A percentile compares a stretch with the other conserved stretches of the same genome.
Evolutionary conservation across 2,329 filamentous ascomycete species (phyloP).

Genomic region (Shiraia bambusicola): DNA sequence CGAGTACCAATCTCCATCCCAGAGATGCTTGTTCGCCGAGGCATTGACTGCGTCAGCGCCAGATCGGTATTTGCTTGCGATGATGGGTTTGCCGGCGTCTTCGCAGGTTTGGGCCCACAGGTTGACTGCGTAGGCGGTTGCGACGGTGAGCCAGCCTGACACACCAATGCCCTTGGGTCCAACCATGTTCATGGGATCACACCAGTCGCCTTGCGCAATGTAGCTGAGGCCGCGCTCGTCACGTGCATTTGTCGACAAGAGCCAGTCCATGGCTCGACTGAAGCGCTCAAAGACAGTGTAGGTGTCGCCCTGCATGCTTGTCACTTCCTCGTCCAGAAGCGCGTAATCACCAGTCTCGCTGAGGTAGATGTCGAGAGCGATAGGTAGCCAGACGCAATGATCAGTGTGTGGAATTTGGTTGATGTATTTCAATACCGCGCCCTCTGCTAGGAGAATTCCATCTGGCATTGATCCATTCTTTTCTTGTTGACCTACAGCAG

Average conservation of each 20-base stretch:
- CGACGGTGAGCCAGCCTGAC: constrained; percentile 60
- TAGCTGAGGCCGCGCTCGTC: constrained; percentile 58
- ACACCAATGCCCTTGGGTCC: constrained; percentile 60
- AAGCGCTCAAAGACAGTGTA: constrained; percentile 58
- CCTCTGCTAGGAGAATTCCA: constrained; percentile 56
- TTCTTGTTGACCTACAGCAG: constrained; percentile 56
- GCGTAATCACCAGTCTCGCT: constrained; percentile 57
- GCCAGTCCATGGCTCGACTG: constrained; percentile 60
- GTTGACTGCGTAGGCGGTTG: constrained; percentile 56
- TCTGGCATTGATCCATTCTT: constrained; percentile 60
- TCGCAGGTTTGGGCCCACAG: constrained; percentile 58
- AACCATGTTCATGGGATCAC: constrained; percentile 65
- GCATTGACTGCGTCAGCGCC: constrained; percentile 52
- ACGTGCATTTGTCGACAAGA: constrained; percentile 48
- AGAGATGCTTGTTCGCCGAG: constrained; percentile 55
- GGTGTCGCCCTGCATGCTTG: constrained; percentile 47
- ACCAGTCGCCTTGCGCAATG: constrained; percentile 63
- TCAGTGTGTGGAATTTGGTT: constrained; percentile 63
- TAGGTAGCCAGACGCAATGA: constrained; percentile 60
- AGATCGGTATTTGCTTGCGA: constrained; percentile 50
- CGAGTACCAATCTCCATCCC: constrained; percentile 60
- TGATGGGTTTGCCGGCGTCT: constrained; percentile 43
- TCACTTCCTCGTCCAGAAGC: constrained; percentile 50
- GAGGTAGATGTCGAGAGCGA: constrained; percentile 58
- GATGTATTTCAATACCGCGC: constrained; percentile 61